Base-by-base conservation (phyloP, 2,329 filamentous ascomycete genomes). In the Colletotrichum sidae region DNA sequence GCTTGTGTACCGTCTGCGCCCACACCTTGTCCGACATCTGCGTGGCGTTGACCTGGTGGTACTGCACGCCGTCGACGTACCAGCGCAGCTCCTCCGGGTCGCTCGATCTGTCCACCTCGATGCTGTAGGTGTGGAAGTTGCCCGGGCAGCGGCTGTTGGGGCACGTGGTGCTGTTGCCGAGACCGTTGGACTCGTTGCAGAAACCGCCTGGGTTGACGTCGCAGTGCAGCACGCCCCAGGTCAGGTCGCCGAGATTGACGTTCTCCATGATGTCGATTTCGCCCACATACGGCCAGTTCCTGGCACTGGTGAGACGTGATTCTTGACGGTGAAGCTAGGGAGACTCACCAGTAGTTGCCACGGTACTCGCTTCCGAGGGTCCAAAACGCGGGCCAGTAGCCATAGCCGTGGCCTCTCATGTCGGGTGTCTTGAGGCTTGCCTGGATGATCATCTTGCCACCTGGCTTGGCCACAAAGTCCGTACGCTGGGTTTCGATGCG, bases 311-410 rank as follows among this genome's bases (percentile, higher is more conserved):
- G 7, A 51, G 49, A 4, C 9, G 8, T 15, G 2, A 0, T 45
- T 3, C 5, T 1, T 6, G 2, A 8, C 6, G 6, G 25, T 5
- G 25, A 3, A 5, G 11, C 0, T 0, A 1, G 11, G n/a, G 39
- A 12, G 1, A 5, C 42, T 0, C 10, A 56, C 54, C 54, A 56
- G 66, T 77, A 78, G 64, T 78, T 75, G 41, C 70, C 71, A 41
- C 80, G 76, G 70, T 76, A 80, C 2, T 64, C 70, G 8, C 71
- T 58, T 5, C 81, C 80, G 17, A 83, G 75, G 12, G 77, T 71
- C 81, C 80, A 83, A 67, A 83, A 83, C 0, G 80, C 81, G 0
- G 77, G 78, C 81, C 81, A 83, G 68, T 81, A 79, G 34, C 80
- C 79, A 0, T 72, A 35, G 33, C 70, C 70, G 55, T 15, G 54